Conservation (phyloP, 306 rosid species). For the Quillaja saponaria region DNA sequence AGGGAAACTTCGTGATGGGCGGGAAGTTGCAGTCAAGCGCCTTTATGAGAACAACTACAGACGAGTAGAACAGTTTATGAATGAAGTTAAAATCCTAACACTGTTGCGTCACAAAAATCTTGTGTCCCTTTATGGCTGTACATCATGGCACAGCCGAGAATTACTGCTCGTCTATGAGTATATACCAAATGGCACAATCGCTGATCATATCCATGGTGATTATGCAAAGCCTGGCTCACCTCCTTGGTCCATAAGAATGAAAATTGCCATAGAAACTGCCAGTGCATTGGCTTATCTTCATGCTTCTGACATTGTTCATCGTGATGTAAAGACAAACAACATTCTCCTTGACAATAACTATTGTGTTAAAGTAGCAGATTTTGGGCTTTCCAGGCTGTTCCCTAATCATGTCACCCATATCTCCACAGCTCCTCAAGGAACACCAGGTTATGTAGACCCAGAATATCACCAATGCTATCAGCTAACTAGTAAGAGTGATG, state of each 20-base stretch:
- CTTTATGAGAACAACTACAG: constrained; percentile 56
- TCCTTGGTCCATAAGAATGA: constrained; percentile 61
- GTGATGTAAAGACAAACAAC: constrained; percentile 78
- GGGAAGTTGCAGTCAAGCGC: constrained; percentile 85
- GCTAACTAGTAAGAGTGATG: constrained; percentile 76
- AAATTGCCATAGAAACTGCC: constrained; percentile 71
- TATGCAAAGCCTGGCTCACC: constrained; percentile 37
- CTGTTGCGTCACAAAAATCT: constrained; percentile 61
- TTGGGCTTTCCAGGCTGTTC: constrained; percentile 69
- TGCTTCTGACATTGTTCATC: constrained; percentile 69
- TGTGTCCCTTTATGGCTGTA: constrained; percentile 75
- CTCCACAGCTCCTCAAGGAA: constrained; percentile 81
- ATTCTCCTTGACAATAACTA: constrained; percentile 56
- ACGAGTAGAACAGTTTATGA: constrained; percentile 57
- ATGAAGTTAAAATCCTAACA: constrained; percentile 64
- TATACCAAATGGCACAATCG: constrained; percentile 72
- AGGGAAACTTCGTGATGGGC: constrained; percentile 75
- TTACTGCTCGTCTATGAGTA: constrained; percentile 76
- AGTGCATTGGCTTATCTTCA: constrained; percentile 68
- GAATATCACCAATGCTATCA: constrained; percentile 64
- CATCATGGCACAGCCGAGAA: constrained; percentile 58
- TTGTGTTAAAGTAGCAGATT: constrained; percentile 70
- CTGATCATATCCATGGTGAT: constrained; percentile 71
- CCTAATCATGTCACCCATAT: constrained; percentile 63
- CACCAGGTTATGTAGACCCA: constrained; percentile 77